A percentile compares a stretch with the other conserved stretches of the same genome.
phyloP scores from a whole-genome alignment of 495 filamentous ascomycete genomes.

The Penicillium paradoxum region DNA sequence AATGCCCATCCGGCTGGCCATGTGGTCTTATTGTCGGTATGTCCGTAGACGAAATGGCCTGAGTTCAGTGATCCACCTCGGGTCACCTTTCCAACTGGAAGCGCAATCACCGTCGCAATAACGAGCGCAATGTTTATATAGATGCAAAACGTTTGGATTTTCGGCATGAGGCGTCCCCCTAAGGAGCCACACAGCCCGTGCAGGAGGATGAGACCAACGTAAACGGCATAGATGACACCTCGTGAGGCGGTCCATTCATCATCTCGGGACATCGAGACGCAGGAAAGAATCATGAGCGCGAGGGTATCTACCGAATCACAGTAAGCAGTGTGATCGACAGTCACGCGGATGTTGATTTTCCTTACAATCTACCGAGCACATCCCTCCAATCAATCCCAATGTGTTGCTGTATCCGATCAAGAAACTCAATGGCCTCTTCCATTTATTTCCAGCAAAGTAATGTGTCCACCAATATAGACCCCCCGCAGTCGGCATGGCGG shows the following conservation, averaged over 20 bases:
- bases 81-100: constrained; percentile 52
- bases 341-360: neutral
- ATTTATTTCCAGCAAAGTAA: constrained; percentile 55
- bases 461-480: constrained; percentile 72
- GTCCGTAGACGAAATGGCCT: constrained; percentile 33
- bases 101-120: constrained; percentile 59
- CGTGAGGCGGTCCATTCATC: constrained; percentile 57
- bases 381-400: constrained; percentile 59
- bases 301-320: constrained; percentile 37
- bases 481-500: constrained; percentile 64
- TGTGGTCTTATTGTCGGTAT: constrained; percentile 50
- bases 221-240: constrained; percentile 57
- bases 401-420: constrained; percentile 69
- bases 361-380: constrained; percentile 56
- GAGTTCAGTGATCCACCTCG: constrained; percentile 32
- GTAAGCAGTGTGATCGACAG: neutral
- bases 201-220: constrained; percentile 52
- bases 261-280: constrained; percentile 56
- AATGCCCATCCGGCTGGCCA: constrained; percentile 61
- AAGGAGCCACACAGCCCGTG: constrained; percentile 53
- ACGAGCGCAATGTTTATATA: constrained; percentile 59
- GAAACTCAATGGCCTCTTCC: constrained; percentile 58
- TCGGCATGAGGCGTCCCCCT: constrained; percentile 55
- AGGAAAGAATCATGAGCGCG: constrained; percentile 47
- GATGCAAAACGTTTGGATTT: constrained; percentile 59